Evolutionary conservation across 2,329 filamentous ascomycete species (phyloP), one percentile per base, ranked within the genome.

Genomic region (Penicillium sp.): DNA sequence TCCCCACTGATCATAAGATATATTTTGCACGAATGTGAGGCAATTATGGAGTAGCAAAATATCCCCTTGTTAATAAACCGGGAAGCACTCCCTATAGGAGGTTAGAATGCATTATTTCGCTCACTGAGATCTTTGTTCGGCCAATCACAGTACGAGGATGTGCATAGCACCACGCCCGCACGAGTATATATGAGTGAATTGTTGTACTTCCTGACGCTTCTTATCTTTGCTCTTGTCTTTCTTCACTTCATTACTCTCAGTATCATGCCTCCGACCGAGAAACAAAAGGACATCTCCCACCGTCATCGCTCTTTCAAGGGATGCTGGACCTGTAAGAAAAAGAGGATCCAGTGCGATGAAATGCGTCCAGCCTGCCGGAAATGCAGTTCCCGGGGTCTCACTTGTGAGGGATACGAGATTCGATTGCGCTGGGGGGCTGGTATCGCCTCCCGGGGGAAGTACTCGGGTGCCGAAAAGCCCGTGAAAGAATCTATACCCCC

Each of bases 281-380:
- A 63, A 23, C 54, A 43, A 25, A 63, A 63, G 45, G 54, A 62
- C 23, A 10, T 59, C 12, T 17, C 50, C 29, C 48, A 40, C 27
- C 64, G 62, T 21, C 62, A 65, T 37, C 61, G 65, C 23, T 67
- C 65, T 6, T 63, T 66, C 57, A 67, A 63, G 45, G 65, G 65
- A 42, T 67, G 65, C 35, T 67, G 65, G 65, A 67, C 64, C 3
- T 67, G 65, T 49, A 67, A 67, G 41, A 61, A 58, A 27, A 67
- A 60, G 41, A 60, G 65, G 3, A 50, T 67, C n/a, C 65, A 66
- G 33, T 67, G 65, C 42, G 65, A 67, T 25, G 65, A 67, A 48
- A 29, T 50, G 6, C 62, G 61, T 17, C 65, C 65, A 2, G 54
- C 56, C 12, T 67, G 65, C 47, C 50, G 41, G 19, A 66, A 42